phyloP scores from a whole-genome alignment of 164 flowering plant genomes.

The Aristolochia contorta region DNA sequence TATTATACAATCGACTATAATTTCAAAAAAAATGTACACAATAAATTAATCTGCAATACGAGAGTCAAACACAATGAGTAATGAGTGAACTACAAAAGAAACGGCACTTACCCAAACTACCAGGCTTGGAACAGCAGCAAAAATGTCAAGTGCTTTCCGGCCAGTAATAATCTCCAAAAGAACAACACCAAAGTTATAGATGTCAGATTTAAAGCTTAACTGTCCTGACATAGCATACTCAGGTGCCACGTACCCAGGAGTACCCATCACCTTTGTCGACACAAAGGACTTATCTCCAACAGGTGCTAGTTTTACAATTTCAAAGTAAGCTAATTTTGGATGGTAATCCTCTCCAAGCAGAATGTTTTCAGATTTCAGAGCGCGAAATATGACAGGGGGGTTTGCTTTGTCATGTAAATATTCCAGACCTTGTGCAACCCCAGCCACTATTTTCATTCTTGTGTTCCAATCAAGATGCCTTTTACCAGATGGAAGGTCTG shows the following conservation, averaged over 20 bases:
- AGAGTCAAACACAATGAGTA: too few species aligned
- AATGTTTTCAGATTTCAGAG: not conserved
- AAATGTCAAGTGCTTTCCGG: not conserved
- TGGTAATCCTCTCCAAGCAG: conserved; percentile 1
- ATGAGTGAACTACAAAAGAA: not conserved
- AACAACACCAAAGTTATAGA: not conserved
- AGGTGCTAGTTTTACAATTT: not conserved
- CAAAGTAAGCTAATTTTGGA: not conserved
- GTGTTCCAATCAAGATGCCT: too few species aligned
- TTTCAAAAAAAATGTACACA: not conserved
- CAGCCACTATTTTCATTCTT: not conserved
- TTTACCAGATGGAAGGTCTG: not conserved
- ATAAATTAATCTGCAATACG: not conserved
- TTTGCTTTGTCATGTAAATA: not conserved
- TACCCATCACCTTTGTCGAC: not conserved
- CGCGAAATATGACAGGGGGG: not conserved
- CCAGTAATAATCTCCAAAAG: conserved; percentile 2
- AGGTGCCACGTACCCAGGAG: not conserved
- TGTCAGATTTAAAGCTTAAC: not conserved
- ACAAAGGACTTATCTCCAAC: not conserved
- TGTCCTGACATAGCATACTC: conserved; percentile 2
- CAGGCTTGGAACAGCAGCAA: not conserved
- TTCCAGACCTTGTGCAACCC: conserved; percentile 1
- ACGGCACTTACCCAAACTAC: not conserved
- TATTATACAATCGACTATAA: not conserved